A percentile compares a stretch with the other conserved stretches of the same genome.
Conservation (phyloP, 257 asterid genomes). For the Solanum pimpinellifolium region DNA sequence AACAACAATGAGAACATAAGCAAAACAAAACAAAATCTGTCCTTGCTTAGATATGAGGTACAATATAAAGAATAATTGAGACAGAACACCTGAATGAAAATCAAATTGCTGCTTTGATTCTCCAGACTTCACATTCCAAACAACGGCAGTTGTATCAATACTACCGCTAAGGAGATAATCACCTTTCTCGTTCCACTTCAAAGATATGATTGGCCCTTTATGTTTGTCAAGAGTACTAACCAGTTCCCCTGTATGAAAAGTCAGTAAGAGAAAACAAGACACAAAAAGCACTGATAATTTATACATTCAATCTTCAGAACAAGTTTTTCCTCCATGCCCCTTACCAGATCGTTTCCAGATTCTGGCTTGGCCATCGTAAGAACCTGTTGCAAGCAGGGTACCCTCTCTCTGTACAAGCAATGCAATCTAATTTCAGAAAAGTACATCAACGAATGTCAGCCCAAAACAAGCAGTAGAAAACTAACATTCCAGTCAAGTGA, state of each 20-base stretch:
- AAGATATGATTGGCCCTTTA: constrained; percentile 85
- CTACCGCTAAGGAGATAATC: constrained; percentile 93
- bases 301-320: not conserved
- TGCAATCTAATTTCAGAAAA: not conserved
- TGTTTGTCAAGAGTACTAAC: constrained; percentile 68
- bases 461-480: not conserved
- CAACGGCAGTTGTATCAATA: constrained; percentile 85
- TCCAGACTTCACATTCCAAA: constrained; percentile 84
- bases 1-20: not conserved
- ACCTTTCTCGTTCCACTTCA: constrained; percentile 97
- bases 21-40: not conserved
- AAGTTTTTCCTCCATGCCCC: not conserved
- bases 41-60: not conserved
- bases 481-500: constrained; percentile 97
- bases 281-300: no score
- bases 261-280: not conserved
- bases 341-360: constrained; percentile 88
- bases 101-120: constrained; percentile 77
- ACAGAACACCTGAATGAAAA: constrained; percentile 65
- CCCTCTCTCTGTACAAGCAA: constrained; percentile 60
- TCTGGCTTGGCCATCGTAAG: constrained; percentile 98
- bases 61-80: not conserved
- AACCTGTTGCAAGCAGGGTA: constrained; percentile 87
- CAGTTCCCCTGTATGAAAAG: constrained; percentile 65
- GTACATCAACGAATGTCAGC: not conserved